A percentile compares a stretch with the other conserved stretches of the same genome.
Conservation (phyloP, 345 rosid species). For the Clarkia xantiana region DNA sequence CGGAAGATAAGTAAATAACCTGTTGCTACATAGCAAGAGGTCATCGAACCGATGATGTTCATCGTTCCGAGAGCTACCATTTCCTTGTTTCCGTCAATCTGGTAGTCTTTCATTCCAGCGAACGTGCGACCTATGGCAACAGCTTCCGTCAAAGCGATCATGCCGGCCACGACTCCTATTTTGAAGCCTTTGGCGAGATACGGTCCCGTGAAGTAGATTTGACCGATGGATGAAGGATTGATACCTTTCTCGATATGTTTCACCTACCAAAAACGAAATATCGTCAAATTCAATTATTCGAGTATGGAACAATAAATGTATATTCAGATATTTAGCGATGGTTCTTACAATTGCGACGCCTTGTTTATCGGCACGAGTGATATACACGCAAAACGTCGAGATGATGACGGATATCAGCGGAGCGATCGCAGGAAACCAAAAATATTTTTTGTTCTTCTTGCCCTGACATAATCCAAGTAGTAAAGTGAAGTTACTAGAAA, state of each 20-base stretch:
- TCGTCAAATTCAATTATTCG: not conserved
- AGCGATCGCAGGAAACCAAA: constrained; percentile 41
- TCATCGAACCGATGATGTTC: constrained; percentile 30
- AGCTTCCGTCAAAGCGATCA: constrained; percentile 21
- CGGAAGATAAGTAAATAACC: constrained; percentile 8
- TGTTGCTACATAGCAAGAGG: constrained; percentile 30
- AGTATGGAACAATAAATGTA: constrained; percentile 1
- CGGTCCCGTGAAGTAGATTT: constrained; percentile 11
- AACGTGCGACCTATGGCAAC: constrained; percentile 32
- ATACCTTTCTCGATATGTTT: constrained; percentile 6
- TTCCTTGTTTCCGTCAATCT: constrained; percentile 36
- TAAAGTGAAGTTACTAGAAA: not conserved
- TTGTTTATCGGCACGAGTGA: constrained; percentile 18
- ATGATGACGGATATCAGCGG: constrained; percentile 30
- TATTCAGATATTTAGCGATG: too few species aligned
- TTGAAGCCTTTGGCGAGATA: constrained; percentile 12
- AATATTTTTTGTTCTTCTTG: constrained; percentile 23
- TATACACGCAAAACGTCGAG: constrained; percentile 26
- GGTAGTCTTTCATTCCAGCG: constrained; percentile 29
- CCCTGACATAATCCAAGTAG: constrained; percentile 17
- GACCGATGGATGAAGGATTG: constrained; percentile 9
- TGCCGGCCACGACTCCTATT: constrained; percentile 13
- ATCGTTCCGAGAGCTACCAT: constrained; percentile 33
- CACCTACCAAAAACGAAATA: too few species aligned
- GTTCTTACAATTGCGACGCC: constrained; percentile 23